These are phyloP conservation scores for Citrus hindsii DNA, from an alignment of 345 rosid genomes.

Conservation along the genomic window DNA sequence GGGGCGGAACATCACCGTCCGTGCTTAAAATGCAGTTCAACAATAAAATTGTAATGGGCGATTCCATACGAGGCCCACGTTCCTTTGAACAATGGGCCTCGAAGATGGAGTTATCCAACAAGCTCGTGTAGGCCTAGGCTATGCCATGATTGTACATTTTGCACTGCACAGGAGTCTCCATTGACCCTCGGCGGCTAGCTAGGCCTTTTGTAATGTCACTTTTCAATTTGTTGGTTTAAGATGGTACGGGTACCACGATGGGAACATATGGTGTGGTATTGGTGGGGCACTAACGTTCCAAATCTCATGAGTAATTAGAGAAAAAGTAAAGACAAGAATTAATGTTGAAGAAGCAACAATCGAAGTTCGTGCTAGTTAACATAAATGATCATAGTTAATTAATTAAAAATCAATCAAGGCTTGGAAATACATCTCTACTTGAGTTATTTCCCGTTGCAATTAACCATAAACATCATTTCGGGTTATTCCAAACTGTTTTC, in stretches of 20 bases:
- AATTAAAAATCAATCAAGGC: slow-evolving; percentile 20
- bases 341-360: not conserved
- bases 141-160: too few relatives aligned
- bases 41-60: not conserved
- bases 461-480: slow-evolving; percentile 21
- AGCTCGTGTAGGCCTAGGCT: too few relatives aligned
- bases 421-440: slow-evolving; percentile 16
- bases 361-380: slow-evolving; percentile 1
- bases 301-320: too few relatives aligned
- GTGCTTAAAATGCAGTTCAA: too few relatives aligned
- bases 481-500: slow-evolving; percentile 26
- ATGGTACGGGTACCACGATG: too few relatives aligned
- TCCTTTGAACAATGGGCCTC: not conserved
- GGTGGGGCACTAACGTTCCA: too few relatives aligned
- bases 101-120: not conserved
- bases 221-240: too few relatives aligned
- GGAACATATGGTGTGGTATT: too few relatives aligned
- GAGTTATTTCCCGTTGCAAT: slow-evolving; percentile 22
- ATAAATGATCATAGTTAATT: not conserved
- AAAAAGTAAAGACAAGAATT: not conserved
- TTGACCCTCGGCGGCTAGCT: too few relatives aligned
- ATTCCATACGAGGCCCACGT: not conserved
- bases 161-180: too few relatives aligned
- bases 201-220: too few relatives aligned
- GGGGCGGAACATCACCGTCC: too few relatives aligned